Conservation (phyloP, 345 rosid species). For the Populus pruinosa region DNA sequence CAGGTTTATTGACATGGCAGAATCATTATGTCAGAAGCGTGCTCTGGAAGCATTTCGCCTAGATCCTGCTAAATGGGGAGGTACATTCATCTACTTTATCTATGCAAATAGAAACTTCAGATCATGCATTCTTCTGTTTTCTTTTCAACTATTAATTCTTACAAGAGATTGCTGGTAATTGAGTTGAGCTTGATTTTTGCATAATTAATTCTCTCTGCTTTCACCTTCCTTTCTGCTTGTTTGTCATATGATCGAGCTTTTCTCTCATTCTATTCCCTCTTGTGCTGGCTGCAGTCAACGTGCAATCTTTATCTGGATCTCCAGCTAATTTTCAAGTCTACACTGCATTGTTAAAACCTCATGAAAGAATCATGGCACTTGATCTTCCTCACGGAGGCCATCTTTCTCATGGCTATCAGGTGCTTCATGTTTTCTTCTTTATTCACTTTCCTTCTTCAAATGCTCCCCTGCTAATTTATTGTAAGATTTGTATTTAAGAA, state of each 20-base stretch:
- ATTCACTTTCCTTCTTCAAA: neutral
- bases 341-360: slow-evolving; percentile 89
- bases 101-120: neutral
- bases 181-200: too few species aligned
- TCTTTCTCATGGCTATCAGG: slow-evolving; percentile 99
- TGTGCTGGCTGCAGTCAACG: slow-evolving; percentile 64
- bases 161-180: too few species aligned
- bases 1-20: slow-evolving; percentile 99
- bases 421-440: slow-evolving; percentile 18
- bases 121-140: neutral
- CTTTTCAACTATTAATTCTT: too few species aligned
- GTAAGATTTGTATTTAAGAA: neutral
- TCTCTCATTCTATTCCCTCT: slow-evolving; percentile 17
- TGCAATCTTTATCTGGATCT: slow-evolving; percentile 94
- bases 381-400: slow-evolving; percentile 99
- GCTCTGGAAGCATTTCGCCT: slow-evolving; percentile 89
- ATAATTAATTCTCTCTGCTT: too few species aligned
- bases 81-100: slow-evolving; percentile 25
- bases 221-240: neutral
- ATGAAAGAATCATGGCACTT: slow-evolving; percentile 99
- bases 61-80: slow-evolving; percentile 99
- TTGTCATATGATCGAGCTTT: neutral
- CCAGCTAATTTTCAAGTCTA: slow-evolving; percentile 96
- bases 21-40: slow-evolving; percentile 88
- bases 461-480: neutral